Base-by-base conservation (phyloP, 768 basidiomycete species). In the Boletus edulis region DNA sequence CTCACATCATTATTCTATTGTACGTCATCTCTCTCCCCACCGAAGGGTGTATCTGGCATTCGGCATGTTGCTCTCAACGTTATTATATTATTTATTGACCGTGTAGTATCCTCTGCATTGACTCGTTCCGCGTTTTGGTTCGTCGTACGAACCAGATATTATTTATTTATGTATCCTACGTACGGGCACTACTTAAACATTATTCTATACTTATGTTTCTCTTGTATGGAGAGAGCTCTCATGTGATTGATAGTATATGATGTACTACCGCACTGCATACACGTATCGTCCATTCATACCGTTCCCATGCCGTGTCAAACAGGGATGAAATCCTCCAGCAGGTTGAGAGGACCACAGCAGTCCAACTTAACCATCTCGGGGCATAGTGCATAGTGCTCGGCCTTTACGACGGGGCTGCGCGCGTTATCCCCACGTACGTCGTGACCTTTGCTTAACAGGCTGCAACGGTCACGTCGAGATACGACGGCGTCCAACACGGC, bases 101-200 rank as follows among this genome's bases (percentile, higher is more conserved):
- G 45, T 61, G 62, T 59, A 61, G 54, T 59, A 59, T 47, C 34
- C 24, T 40, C 39, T 22, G 46, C 55, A 63, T 65, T 32, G 38
- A 40, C 38, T 8, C 48, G 49, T 62, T 67, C 22, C 49, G 46
- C 66, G 58, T 57, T 48, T 40, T 18, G 29, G 53, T 48, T 56
- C 52, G 38, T 35, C n/a, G 38, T 31, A 46, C 39, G 38, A 44
- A 41, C 54, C 35, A 3, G 32, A 35, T 54, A 44, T 52, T 60
- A 67, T 63, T 60, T 62, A 62, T 60, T 61, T 18, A 39, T 10
- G 5, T 41, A 55, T 51, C 52, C 29, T 49, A 61, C 51, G 48
- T 58, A 56, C 42, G 18, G 38, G 40, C 42, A 31, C 35, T 35
- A 29, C 40, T 18, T 54, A 13, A 51, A 62, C 54, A 32, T 60